phyloP scores from a whole-genome alignment of 345 rosid genomes.

The Sonneratia caseolaris region DNA sequence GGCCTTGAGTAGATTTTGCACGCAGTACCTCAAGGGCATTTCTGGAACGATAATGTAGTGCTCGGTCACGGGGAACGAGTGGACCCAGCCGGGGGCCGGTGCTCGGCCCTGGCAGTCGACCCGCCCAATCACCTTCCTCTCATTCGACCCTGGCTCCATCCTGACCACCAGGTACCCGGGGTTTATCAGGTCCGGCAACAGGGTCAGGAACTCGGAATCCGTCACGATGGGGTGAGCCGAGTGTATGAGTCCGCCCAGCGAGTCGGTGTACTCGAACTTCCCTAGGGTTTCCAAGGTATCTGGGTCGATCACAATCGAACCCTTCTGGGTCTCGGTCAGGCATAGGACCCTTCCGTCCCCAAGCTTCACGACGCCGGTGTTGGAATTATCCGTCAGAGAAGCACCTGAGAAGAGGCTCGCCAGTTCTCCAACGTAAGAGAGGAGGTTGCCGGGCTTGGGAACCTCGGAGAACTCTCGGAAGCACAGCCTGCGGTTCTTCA shows the following conservation, averaged over 20 bases:
- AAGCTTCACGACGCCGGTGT: conserved; percentile 73
- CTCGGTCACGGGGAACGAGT: conserved; percentile 86
- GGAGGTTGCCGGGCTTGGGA: conserved; percentile 49
- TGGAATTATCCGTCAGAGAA: conserved; percentile 84
- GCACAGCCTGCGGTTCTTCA: conserved; percentile 52
- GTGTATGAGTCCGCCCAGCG: conserved; percentile 63
- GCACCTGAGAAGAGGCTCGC: conserved; percentile 76
- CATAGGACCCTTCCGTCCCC: conserved; percentile 91
- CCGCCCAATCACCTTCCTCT: conserved; percentile 77
- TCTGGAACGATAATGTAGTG: conserved; percentile 77
- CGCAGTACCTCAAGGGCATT: conserved; percentile 86
- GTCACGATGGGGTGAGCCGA: conserved; percentile 92
- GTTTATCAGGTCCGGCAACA: conserved; percentile 67
- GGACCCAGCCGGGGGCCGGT: conserved; percentile 94
- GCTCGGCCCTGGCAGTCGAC: conserved; percentile 60
- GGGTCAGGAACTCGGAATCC: conserved; percentile 57
- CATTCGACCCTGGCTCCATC: conserved; percentile 67
- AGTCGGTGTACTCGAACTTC: conserved; percentile 62
- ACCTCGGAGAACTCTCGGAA: conserved; percentile 90
- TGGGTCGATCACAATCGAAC: conserved; percentile 65
- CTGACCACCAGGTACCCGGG: conserved; percentile 77
- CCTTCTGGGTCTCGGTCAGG: conserved; percentile 87
- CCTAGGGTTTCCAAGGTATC: conserved; percentile 59
- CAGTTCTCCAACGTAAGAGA: conserved; percentile 58
- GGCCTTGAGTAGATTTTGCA: conserved; percentile 61